phyloP scores from a whole-genome alignment of 2,329 filamentous ascomycete genomes.

The Trichophaea hybrida region DNA sequence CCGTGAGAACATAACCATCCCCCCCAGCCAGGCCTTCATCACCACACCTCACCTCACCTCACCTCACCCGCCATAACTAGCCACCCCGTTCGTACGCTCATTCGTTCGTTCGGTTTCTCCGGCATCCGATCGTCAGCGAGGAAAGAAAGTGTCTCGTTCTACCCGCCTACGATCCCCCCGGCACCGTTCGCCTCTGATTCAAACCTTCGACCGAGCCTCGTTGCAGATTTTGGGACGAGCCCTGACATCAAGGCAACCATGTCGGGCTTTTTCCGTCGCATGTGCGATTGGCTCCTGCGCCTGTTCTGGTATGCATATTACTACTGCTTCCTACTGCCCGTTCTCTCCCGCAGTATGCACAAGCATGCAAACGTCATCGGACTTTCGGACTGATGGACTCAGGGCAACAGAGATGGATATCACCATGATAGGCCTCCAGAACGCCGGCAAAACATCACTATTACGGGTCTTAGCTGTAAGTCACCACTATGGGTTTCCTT shows the following conservation, averaged over 20 bases:
- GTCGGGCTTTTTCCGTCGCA: conserved; percentile 79
- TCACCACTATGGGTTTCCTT: conserved; percentile 23
- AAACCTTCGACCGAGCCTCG: too few species aligned
- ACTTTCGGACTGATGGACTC: conserved; percentile 15
- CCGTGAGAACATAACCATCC: too few species aligned
- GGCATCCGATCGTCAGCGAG: too few species aligned
- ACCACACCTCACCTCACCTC: too few species aligned
- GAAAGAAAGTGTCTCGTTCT: too few species aligned
- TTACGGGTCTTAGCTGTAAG: conserved; percentile 89
- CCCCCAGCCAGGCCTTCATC: too few species aligned
- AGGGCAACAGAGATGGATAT: conserved; percentile 99
- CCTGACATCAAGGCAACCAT: conserved; percentile 36
- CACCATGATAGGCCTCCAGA: conserved; percentile 95
- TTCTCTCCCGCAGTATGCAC: conserved; percentile 14
- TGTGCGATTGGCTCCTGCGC: conserved; percentile 97
- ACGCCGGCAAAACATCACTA: conserved; percentile 93
- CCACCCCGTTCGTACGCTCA: too few species aligned
- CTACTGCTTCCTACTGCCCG: conserved; percentile 4
- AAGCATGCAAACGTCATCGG: not conserved
- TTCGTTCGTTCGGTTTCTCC: too few species aligned
- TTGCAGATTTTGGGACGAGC: too few species aligned
- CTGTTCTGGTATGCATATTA: conserved; percentile 65
- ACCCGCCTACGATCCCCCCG: too few species aligned
- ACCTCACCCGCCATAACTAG: too few species aligned
- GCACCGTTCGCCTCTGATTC: too few species aligned